These are phyloP conservation scores for Candida pseudoviswanathii DNA, from an alignment of 1,139 yeast genomes.

Conservation along the genomic window DNA sequence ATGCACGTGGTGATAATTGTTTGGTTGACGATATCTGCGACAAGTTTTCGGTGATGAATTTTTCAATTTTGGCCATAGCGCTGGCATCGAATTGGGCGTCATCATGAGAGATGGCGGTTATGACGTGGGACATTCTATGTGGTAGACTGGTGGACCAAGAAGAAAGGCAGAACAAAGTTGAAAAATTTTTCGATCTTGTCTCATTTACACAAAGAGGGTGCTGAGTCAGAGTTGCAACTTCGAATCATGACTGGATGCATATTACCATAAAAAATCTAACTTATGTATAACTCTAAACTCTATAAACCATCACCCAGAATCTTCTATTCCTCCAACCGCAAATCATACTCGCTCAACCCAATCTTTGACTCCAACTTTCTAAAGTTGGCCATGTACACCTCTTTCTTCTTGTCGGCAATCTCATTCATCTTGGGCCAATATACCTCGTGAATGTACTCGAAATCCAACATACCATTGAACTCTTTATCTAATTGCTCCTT, in stretches of 20 bases:
- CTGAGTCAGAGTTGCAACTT: neutral
- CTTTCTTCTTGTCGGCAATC: conserved; percentile 58
- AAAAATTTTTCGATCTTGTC: neutral
- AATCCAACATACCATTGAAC: conserved; percentile 82
- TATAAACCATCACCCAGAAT: neutral
- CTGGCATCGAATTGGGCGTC: conserved; percentile 5
- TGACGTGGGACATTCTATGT: conserved; percentile 14
- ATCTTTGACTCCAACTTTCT: conserved; percentile 65
- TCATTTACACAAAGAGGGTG: neutral
- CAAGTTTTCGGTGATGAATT: conserved; percentile 6
- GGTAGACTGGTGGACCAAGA: neutral
- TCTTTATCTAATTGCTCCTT: conserved; percentile 76
- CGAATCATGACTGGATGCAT: no score
- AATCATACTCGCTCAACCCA: conserved; percentile 67
- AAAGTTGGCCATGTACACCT: conserved; percentile 62
- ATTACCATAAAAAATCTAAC: neutral
- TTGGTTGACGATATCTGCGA: conserved; percentile 6
- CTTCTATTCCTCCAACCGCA: conserved; percentile 24
- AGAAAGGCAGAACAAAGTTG: neutral
- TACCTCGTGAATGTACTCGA: conserved; percentile 73
- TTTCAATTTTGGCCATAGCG: conserved; percentile 2
- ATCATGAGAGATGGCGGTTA: conserved; percentile 23
- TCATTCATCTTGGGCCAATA: conserved; percentile 78
- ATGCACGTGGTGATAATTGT: conserved; percentile 22
- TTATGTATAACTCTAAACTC: neutral